Percentiles rank a stretch among this genome's conserved stretches.
phyloP scores from a whole-genome alignment of 1,284 basidiomycete genomes.

The Pseudozyma sp. region DNA sequence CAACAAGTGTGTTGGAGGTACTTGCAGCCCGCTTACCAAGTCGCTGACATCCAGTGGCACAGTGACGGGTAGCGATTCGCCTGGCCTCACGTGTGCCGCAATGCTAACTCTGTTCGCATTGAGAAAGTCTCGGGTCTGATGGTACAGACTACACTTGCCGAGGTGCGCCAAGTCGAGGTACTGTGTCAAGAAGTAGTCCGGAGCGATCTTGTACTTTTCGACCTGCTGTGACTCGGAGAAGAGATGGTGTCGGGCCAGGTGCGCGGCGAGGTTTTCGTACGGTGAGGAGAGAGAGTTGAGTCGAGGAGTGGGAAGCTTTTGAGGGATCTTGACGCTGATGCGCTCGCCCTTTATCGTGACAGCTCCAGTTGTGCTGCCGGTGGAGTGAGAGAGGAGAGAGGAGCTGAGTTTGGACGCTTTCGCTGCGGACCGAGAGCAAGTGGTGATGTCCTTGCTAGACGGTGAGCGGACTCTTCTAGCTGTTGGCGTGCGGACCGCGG shows the following conservation, averaged over 20 bases:
- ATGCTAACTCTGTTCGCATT: slow-evolving; percentile 18
- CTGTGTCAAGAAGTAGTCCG: slow-evolving; percentile 33
- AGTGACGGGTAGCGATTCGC: slow-evolving; percentile 16
- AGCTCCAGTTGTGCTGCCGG: neutral
- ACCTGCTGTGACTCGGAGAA: slow-evolving; percentile 28
- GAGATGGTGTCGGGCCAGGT: slow-evolving; percentile 42
- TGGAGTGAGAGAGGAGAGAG: slow-evolving; percentile 2
- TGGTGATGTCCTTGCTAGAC: slow-evolving; percentile 8
- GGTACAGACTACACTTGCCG: slow-evolving; percentile 37
- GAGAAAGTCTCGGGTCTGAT: slow-evolving; percentile 42
- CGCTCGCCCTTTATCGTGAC: slow-evolving; percentile 31
- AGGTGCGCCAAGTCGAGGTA: slow-evolving; percentile 33
- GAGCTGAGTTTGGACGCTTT: slow-evolving; percentile 12
- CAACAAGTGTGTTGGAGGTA: slow-evolving; percentile 39
- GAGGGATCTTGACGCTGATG: slow-evolving; percentile 39
- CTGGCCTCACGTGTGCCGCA: slow-evolving; percentile 5
- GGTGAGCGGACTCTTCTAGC: slow-evolving; percentile 25
- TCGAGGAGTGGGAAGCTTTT: slow-evolving; percentile 33
- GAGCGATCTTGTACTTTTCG: slow-evolving; percentile 17
- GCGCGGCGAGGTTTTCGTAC: slow-evolving; percentile 37
- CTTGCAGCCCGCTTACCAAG: slow-evolving; percentile 7
- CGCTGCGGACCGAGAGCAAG: slow-evolving; percentile 2
- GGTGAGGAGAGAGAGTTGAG: slow-evolving; percentile 38
- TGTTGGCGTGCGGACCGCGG: neutral
- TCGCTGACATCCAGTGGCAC: slow-evolving; percentile 32